Evolutionary conservation across 805 yeast species (phyloP), one percentile per base, ranked within the genome.

Genomic region (Zygotorulaspora danielsina): DNA sequence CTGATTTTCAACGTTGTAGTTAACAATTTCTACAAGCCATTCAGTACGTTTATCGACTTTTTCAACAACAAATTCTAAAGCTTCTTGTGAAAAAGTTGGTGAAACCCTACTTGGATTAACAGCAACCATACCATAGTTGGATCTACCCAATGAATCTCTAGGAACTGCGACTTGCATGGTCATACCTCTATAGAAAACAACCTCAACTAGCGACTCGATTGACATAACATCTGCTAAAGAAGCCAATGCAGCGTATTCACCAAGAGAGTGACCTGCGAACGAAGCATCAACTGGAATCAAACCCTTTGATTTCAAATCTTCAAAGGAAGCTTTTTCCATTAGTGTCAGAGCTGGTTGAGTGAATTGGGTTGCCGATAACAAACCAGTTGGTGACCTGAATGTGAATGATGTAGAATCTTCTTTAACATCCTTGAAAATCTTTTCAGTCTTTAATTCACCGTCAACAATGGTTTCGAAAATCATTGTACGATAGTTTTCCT

Each of bases 101-200:
- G 84, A 78, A 48, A 93, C 83, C 69, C 99, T 81, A 47, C 94
- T 76, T 59, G 99, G 99, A 72, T 94, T 93, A 43, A 90, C 89
- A 38, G 99, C 99, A 72, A 87, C 78, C 99, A 93, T 93, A 75
- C 97, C 97, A 61, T 93, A 93, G 74, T 93, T 93, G 44, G 98
- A 93, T 71, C 97, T 84, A 35, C 99, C 99, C 36, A 69, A 63
- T 40, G 80, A 77, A 68, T 93, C 99, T 72, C 99, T 84, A 63
- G 97, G 97, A 51, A 93, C 99, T 34, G 98, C 98, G 51, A 93
- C 98, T 73, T 93, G 98, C 99, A 93, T 93, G 35, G 99, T 94
- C 97, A 93, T 93, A 77, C 99, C 99, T 75, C 99, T 83, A 78
- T 93, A 94, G 77, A 93, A 93, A 39, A 90, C 97, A 65, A 90